These are phyloP conservation scores for Pythium oligandrum DNA, from an alignment of 352 stramenopile genomes.

Conservation along the genomic window DNA sequence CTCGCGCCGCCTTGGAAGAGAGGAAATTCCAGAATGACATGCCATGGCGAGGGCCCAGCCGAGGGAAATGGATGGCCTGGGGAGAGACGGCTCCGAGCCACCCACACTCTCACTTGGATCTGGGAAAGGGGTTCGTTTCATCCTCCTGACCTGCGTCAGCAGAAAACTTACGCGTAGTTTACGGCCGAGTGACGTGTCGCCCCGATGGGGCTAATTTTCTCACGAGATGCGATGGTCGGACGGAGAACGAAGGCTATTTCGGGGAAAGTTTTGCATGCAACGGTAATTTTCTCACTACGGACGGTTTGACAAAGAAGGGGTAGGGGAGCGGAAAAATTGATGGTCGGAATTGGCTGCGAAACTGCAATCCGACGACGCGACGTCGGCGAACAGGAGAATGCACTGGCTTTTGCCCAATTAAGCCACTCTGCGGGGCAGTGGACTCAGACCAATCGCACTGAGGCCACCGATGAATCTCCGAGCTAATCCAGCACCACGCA, in stretches of 20 bases:
- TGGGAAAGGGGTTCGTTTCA: conserved; percentile 21
- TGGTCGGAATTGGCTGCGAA: not conserved
- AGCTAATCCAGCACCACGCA: too few relatives aligned
- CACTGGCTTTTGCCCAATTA: too few relatives aligned
- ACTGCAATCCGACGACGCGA: conserved; percentile 4
- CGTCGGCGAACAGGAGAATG: too few relatives aligned
- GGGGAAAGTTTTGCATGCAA: not conserved
- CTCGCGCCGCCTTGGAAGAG: conserved; percentile 28
- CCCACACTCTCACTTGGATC: not conserved
- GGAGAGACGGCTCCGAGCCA: not conserved
- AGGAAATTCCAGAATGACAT: conserved; percentile 82
- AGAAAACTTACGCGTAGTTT: not conserved
- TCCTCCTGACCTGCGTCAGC: too few relatives aligned
- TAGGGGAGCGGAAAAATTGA: conserved; percentile 1
- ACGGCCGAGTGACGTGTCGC: not conserved
- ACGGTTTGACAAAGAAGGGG: conserved; percentile 14
- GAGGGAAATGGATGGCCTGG: not conserved
- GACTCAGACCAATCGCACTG: too few relatives aligned
- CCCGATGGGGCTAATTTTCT: too few relatives aligned
- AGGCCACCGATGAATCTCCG: too few relatives aligned
- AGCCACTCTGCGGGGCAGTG: too few relatives aligned
- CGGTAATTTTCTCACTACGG: not conserved
- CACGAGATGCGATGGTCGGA: too few relatives aligned
- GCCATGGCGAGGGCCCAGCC: conserved; percentile 2
- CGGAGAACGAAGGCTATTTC: not conserved